These are phyloP conservation scores for Niveomyces coronatus DNA, from an alignment of 2,329 filamentous ascomycete species.

Conservation along the genomic window DNA sequence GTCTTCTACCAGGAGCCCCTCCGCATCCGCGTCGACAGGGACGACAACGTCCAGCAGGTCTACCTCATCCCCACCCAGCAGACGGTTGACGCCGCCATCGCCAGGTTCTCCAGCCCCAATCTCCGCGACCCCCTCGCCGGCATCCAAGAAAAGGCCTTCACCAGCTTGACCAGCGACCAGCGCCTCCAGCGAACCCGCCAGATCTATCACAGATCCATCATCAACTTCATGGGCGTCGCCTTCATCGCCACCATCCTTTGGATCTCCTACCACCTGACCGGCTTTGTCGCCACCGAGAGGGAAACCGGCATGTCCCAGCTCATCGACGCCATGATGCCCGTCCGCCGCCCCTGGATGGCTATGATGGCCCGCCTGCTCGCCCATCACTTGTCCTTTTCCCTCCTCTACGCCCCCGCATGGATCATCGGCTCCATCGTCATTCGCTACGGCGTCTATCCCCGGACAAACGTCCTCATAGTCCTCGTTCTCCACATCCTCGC, in stretches of 20 bases:
- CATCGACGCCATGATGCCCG: constrained; percentile 86
- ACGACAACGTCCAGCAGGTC: constrained; percentile 63
- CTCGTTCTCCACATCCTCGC: constrained; percentile 64
- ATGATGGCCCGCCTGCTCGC: constrained; percentile 69
- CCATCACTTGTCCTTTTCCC: constrained; percentile 68
- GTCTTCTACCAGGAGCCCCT: constrained; percentile 45
- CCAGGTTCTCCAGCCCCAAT: constrained; percentile 35
- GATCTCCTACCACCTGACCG: constrained; percentile 77
- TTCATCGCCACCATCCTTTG: constrained; percentile 74
- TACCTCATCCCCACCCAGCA: constrained; percentile 73
- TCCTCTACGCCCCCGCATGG: constrained; percentile 77
- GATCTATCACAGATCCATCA: constrained; percentile 60
- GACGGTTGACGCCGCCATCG: constrained; percentile 66
- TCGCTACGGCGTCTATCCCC: constrained; percentile 50
- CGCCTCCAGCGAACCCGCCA: constrained; percentile 54
- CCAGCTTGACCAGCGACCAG: constrained; percentile 57
- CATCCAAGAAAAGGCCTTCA: constrained; percentile 63
- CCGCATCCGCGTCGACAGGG: constrained; percentile 52
- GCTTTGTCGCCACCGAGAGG: constrained; percentile 74
- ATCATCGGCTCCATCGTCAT: constrained; percentile 62
- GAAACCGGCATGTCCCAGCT: constrained; percentile 82
- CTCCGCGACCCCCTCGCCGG: constrained; percentile 25
- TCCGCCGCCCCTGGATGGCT: constrained; percentile 61
- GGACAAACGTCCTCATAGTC: constrained; percentile 54
- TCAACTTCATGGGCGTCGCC: constrained; percentile 65